Conservation (phyloP, 2,329 filamentous ascomycete species). For the Calonectria fujianensis region DNA sequence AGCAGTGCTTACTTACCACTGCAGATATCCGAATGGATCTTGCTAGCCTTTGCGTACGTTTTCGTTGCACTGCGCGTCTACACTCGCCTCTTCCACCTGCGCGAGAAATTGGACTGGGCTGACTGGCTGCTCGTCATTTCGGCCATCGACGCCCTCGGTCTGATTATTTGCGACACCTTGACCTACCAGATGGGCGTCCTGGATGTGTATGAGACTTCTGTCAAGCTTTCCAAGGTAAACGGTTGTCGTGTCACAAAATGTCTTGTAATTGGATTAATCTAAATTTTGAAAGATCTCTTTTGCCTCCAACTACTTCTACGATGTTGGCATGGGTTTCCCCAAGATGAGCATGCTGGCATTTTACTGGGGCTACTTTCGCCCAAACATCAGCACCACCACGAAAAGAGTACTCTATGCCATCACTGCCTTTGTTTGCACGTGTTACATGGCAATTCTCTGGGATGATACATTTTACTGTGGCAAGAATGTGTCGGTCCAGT, state of each 20-base stretch:
- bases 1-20: constrained; percentile 26
- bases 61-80: constrained; percentile 58
- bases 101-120: constrained; percentile 56
- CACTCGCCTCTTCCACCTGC: constrained; percentile 56
- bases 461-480: constrained; percentile 61
- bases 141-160: constrained; percentile 55
- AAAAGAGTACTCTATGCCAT: constrained; percentile 56
- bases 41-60: constrained; percentile 53
- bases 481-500: constrained; percentile 58
- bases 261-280: not conserved
- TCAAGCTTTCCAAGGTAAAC: constrained; percentile 57
- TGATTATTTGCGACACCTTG: constrained; percentile 60
- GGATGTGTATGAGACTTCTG: constrained; percentile 56
- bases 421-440: constrained; percentile 57
- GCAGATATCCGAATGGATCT: constrained; percentile 60
- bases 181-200: constrained; percentile 58
- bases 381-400: constrained; percentile 52
- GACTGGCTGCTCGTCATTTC: constrained; percentile 57
- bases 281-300: constrained; percentile 55
- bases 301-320: constrained; percentile 61
- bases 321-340: constrained; percentile 61
- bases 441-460: constrained; percentile 58
- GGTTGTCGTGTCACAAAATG: accelerated
- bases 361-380: constrained; percentile 60
- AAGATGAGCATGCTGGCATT: constrained; percentile 62